Evolutionary conservation across 495 filamentous ascomycete genomes (phyloP).

Genomic region (Talaromyces wortmannii): DNA sequence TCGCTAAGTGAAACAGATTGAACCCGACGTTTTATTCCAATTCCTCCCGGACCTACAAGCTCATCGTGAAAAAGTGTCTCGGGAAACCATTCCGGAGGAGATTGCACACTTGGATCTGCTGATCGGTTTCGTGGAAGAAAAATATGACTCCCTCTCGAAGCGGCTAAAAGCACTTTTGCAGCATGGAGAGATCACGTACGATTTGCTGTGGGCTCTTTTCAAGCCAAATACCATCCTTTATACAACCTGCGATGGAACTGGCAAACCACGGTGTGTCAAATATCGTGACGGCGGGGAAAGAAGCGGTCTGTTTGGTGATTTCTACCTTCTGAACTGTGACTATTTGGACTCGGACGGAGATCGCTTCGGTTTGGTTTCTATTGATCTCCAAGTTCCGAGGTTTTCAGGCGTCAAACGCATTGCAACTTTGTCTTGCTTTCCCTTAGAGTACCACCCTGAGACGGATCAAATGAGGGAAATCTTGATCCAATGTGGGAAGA

Average conservation of each 20-base stretch:
- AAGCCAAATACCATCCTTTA: conserved; percentile 30
- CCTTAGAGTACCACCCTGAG: not conserved
- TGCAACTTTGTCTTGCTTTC: not conserved
- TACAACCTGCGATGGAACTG: conserved; percentile 29
- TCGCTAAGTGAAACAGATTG: not conserved
- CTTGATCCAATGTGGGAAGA: too few relatives aligned
- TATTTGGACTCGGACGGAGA: conserved; percentile 21
- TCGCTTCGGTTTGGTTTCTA: not conserved
- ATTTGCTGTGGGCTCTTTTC: conserved; percentile 40
- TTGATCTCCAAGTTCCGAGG: not conserved
- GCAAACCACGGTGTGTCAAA: conserved; percentile 17
- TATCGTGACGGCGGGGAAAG: conserved; percentile 16
- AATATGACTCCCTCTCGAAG: conserved; percentile 20
- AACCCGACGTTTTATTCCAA: conserved; percentile 1
- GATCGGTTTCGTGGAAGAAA: conserved; percentile 21
- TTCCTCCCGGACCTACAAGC: not conserved
- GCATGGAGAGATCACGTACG: conserved; percentile 34
- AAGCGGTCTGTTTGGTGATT: conserved; percentile 8
- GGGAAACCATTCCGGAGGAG: not conserved
- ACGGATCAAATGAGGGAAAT: not conserved
- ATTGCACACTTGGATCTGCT: conserved; percentile 24
- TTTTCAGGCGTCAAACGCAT: not conserved
- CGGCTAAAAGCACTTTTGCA: conserved; percentile 23
- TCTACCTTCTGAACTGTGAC: conserved; percentile 15
- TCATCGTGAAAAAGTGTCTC: not conserved